Evolutionary conservation across 345 rosid species (phyloP), one percentile per base, ranked within the genome.

Genomic region (Bruguiera parviflora): DNA sequence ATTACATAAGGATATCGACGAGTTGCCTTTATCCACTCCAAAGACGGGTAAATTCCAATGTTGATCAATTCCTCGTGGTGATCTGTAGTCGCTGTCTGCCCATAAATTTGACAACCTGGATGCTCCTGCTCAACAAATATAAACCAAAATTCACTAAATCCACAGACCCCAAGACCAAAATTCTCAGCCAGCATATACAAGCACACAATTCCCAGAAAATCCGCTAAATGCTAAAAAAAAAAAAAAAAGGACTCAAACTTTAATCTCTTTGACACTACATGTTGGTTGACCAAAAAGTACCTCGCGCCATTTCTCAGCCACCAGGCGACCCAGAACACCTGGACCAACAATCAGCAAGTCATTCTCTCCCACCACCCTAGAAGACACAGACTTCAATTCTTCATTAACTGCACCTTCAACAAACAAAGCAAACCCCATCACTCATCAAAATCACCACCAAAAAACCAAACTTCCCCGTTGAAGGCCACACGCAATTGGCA

Each of bases 261-360:
- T 53, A n/a, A 53, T 24, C 27, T 2, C 53, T n/a, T 11, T n/a
- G 24, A 18, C 58, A 8, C 8, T n/a, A 53, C 58, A 53, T 3
- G 6, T 35, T 35, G 10, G 25, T 53, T n/a, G 49, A 35, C 32
- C 35, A 68, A 63, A 22, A 32, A 68, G n/a, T 80, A 94, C 98
- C 96, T 86, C 74, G 64, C 84, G 83, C 98, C 97, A 95, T 62
- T 86, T 75, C 77, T 92, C 81, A 24, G 96, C 99, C 37, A 89
- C 99, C 72, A 92, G 79, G 61, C 97, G 99, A 74, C 99, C 97
- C 52, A 95, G 95, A 80, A 89, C 96, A 63, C 99, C 99, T 0
- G 99, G 93, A 56, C 99, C 99, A 18, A 95, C 89, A 66, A 95
- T 88, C 63, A 92, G 78, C 71, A 95, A 78, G 87, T 95, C 97